These are phyloP conservation scores for Vigna radiata DNA, from an alignment of 306 rosid genomes.

Conservation along the genomic window DNA sequence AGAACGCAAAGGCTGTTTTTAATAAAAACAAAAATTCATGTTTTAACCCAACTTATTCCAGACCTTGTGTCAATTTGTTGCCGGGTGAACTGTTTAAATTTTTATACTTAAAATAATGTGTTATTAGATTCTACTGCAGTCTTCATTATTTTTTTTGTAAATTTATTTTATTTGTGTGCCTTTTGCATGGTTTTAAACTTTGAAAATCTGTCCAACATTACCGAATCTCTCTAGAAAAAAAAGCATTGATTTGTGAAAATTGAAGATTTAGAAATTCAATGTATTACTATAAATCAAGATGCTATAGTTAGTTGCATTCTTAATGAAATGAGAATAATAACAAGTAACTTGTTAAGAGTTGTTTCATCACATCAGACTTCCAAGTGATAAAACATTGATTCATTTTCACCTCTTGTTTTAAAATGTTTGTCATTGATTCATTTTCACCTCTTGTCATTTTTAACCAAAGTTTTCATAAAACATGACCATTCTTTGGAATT, in stretches of 20 bases:
- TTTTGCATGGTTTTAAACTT: conserved; percentile 10
- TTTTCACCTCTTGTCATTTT: conserved; percentile 11
- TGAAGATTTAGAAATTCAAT: background rate
- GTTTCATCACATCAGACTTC: background rate
- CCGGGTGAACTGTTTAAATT: background rate
- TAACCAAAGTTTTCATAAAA: conserved; percentile 20
- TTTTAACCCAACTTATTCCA: background rate
- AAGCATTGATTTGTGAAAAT: conserved; percentile 14
- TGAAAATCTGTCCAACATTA: conserved; percentile 5
- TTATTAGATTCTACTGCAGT: background rate
- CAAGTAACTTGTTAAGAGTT: background rate
- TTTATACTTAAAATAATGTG: background rate
- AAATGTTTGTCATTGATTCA: conserved; percentile 11
- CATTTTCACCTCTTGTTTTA: background rate
- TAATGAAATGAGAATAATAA: background rate
- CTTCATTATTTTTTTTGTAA: background rate
- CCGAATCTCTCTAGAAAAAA: background rate
- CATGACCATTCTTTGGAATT: conserved; percentile 22
- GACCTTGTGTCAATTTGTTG: conserved; percentile 22
- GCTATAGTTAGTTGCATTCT: background rate
- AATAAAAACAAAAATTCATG: background rate
- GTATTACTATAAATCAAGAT: background rate
- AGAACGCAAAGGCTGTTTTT: background rate
- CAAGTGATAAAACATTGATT: background rate
- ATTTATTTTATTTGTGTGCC: conserved; percentile 15